Percentiles rank a stretch among this genome's conserved stretches.
Conservation (phyloP, 2,329 filamentous ascomycete genomes). For the Metarhizium humberi region DNA sequence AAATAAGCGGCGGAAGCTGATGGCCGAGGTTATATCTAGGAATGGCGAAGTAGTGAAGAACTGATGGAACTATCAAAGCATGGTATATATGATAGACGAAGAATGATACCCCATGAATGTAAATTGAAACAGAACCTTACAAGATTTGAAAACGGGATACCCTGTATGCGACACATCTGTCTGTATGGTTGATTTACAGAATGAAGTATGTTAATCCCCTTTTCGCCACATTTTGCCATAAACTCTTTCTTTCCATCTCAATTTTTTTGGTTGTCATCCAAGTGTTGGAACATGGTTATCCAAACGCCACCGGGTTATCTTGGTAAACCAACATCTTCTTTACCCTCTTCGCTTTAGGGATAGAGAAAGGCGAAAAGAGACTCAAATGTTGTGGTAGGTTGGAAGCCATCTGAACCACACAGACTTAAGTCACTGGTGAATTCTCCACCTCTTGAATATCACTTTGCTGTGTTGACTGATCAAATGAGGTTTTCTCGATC, state of each 20-base stretch:
- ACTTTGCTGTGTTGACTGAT: neutral
- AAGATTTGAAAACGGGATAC: neutral
- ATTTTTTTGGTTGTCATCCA: neutral
- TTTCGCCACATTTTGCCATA: neutral
- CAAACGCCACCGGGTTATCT: neutral
- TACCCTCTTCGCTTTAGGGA: neutral
- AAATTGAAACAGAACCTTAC: neutral
- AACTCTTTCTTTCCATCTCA: neutral
- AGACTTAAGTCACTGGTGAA: too few relatives aligned
- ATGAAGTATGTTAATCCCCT: neutral
- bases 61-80: neutral
- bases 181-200: neutral
- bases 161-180: neutral
- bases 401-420: neutral
- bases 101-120: neutral
- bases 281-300: neutral
- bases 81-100: neutral
- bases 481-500: neutral
- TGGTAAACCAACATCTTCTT: too few relatives aligned
- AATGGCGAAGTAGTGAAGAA: conserved; percentile 4
- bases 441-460: too few relatives aligned
- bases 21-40: conserved; percentile 11
- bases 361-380: neutral
- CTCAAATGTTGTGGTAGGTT: neutral
- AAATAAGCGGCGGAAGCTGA: conserved; percentile 69